phyloP scores from a whole-genome alignment of 805 yeast species.

The Lipomyces spencermartinsiae region DNA sequence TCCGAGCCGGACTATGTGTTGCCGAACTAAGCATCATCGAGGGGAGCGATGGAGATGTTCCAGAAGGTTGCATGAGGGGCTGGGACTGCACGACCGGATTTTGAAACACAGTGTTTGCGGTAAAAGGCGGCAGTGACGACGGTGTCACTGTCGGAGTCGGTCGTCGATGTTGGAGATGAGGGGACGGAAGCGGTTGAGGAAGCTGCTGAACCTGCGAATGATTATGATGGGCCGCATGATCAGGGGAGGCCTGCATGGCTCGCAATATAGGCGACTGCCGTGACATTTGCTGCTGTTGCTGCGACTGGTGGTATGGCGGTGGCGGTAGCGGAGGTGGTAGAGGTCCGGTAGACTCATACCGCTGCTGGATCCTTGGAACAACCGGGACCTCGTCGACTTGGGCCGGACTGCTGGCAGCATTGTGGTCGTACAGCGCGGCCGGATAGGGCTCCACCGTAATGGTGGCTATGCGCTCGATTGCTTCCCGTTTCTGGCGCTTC shows the following conservation, averaged over 20 bases:
- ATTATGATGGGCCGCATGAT: neutral
- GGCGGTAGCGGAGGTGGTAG: neutral
- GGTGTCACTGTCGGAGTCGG: neutral
- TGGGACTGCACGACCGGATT: neutral
- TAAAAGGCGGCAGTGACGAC: conserved; percentile 11
- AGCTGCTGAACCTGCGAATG: conserved; percentile 9
- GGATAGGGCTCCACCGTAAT: neutral
- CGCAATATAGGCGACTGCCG: conserved; percentile 8
- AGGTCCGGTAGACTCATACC: neutral
- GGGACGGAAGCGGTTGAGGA: conserved; percentile 6
- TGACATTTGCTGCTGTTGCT: conserved; percentile 17
- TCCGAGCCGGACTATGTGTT: neutral
- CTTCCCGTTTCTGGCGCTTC: conserved; percentile 38
- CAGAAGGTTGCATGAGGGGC: neutral
- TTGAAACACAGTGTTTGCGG: neutral
- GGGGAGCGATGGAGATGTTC: neutral
- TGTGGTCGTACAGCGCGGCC: neutral
- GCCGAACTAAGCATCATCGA: neutral
- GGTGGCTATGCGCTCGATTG: conserved; percentile 21
- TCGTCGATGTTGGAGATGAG: neutral
- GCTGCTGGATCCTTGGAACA: neutral
- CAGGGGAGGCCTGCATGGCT: neutral
- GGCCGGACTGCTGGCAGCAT: neutral
- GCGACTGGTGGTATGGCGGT: neutral
- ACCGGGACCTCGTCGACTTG: neutral